Conservation (phyloP, 495 filamentous ascomycete genomes). For the Penicillium desertorum region DNA sequence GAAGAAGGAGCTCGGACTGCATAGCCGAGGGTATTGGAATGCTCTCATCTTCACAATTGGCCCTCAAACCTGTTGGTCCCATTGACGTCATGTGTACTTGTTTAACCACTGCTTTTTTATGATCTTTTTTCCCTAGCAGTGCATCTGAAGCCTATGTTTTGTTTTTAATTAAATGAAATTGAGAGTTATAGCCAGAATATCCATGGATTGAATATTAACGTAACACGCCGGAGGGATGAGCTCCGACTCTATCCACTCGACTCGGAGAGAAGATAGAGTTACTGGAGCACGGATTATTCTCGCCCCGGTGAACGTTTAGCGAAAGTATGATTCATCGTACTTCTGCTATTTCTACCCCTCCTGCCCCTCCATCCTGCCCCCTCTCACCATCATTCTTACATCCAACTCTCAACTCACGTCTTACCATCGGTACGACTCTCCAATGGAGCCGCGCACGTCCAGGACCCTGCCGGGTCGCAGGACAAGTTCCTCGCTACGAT, state of each 20-base stretch:
- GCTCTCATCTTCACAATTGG: slow-evolving; percentile 1
- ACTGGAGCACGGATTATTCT: not conserved
- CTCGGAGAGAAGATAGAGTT: slow-evolving; percentile 10
- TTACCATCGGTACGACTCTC: slow-evolving; percentile 40
- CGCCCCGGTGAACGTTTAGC: slow-evolving; percentile 2
- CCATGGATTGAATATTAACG: no score
- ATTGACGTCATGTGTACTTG: slow-evolving; percentile 18
- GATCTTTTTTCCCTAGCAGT: slow-evolving; percentile 3
- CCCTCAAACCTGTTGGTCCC: not conserved
- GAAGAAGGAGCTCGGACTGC: not conserved
- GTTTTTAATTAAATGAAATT: slow-evolving; percentile 2
- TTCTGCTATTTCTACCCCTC: slow-evolving; percentile 26
- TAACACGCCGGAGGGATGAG: not conserved
- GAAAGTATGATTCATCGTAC: slow-evolving; percentile 1
- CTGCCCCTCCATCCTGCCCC: slow-evolving; percentile 3
- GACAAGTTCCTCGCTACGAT: slow-evolving; percentile 35
- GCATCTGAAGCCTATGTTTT: slow-evolving; percentile 22
- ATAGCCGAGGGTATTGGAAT: slow-evolving; percentile 4
- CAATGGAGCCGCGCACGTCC: slow-evolving; percentile 39
- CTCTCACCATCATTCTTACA: not conserved
- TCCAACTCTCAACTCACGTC: slow-evolving; percentile 9
- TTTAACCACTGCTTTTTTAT: slow-evolving; percentile 6
- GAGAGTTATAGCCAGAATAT: not conserved
- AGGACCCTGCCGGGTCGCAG: slow-evolving; percentile 12
- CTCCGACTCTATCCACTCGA: slow-evolving; percentile 2